These are phyloP conservation scores for Xylogone sp. DNA, from an alignment of 2,329 filamentous ascomycete species.

Conservation along the genomic window DNA sequence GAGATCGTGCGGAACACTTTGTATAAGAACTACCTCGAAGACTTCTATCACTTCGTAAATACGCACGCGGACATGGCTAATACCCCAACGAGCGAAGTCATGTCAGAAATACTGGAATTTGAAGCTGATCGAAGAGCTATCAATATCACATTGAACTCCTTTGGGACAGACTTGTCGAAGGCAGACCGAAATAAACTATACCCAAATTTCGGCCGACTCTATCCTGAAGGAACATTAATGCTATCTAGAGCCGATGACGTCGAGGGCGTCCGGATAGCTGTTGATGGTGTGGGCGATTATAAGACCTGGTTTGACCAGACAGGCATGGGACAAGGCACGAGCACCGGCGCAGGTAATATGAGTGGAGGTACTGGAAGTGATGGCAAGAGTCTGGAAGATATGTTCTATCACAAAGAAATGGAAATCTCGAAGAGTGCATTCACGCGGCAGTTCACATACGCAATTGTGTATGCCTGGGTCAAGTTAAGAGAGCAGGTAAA, in stretches of 20 bases:
- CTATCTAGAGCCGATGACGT: constrained; percentile 91
- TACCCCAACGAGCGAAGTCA: constrained; percentile 88
- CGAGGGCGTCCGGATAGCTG: constrained; percentile 87
- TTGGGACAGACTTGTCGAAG: constrained; percentile 94
- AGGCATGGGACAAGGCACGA: constrained; percentile 70
- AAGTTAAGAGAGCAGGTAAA: constrained; percentile 94
- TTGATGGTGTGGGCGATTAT: constrained; percentile 91
- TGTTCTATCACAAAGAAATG: constrained; percentile 99
- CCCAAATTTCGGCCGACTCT: constrained; percentile 83
- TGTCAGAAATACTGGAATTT: constrained; percentile 94
- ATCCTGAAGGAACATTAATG: constrained; percentile 93
- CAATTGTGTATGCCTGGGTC: constrained; percentile 96
- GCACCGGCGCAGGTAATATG: constrained; percentile 76
- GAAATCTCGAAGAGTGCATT: constrained; percentile 94
- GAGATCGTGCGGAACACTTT: constrained; percentile 98
- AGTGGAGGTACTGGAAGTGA: constrained; percentile 74
- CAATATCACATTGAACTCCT: constrained; percentile 98
- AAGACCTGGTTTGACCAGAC: constrained; percentile 94
- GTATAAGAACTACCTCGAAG: constrained; percentile 99
- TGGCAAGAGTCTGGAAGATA: constrained; percentile 86
- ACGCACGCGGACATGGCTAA: constrained; percentile 80
- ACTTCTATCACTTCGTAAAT: constrained; percentile 94
- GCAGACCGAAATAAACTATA: constrained; percentile 94
- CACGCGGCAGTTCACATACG: constrained; percentile 91
- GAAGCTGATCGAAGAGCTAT: constrained; percentile 95